Conservation (phyloP, 2,329 filamentous ascomycete species). For the Diaporthe nobilis region DNA sequence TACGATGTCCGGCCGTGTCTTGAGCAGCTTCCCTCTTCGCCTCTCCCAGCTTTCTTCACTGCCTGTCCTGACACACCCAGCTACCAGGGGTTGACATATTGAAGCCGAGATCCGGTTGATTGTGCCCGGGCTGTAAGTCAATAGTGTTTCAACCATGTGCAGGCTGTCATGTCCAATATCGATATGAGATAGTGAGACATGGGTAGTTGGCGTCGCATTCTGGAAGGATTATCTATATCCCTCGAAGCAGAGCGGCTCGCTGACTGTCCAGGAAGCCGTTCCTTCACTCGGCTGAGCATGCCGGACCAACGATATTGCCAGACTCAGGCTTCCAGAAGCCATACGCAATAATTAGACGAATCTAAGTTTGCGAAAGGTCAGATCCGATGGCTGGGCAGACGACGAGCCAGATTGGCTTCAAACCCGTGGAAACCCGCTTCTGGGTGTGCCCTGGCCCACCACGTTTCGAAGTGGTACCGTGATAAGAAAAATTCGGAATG, state of each 20-base stretch:
- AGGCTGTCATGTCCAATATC: background rate
- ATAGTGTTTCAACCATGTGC: background rate
- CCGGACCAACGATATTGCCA: background rate
- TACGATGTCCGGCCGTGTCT: no score
- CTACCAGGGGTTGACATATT: background rate
- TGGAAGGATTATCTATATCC: background rate
- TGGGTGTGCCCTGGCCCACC: background rate
- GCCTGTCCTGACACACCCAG: background rate
- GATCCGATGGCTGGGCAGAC: background rate
- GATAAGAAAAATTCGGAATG: background rate
- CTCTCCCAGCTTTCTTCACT: background rate
- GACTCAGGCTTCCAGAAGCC: background rate
- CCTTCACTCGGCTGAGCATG: background rate
- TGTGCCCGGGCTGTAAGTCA: background rate
- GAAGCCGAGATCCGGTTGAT: background rate
- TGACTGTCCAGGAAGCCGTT: background rate
- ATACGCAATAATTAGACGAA: background rate
- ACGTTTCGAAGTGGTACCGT: conserved; percentile 24
- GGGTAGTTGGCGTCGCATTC: background rate
- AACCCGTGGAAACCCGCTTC: background rate
- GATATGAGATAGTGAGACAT: background rate
- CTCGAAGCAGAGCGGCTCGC: background rate
- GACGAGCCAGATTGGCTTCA: conserved; percentile 14
- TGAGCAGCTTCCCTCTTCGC: background rate
- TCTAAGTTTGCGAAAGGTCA: background rate